Base-by-base conservation (phyloP, 1,139 yeast genomes). In the Candida mesenterica region DNA sequence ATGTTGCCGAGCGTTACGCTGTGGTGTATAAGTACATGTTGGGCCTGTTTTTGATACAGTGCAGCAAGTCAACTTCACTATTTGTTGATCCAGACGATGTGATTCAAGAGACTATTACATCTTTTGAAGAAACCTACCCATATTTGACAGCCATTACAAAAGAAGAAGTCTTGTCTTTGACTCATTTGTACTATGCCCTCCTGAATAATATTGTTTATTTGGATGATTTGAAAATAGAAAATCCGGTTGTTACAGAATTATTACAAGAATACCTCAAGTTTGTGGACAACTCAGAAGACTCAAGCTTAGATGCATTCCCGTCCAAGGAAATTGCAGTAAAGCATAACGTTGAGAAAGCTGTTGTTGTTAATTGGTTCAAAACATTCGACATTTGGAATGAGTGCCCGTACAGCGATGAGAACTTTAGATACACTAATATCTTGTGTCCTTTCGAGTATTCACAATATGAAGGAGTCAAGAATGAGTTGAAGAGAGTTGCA, bases 401-500 rank as follows among this genome's bases (percentile, higher is more conserved):
- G 8, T 55, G 58, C 5, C 71, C 69, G 1, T 59, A 53, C 38
- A 50, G 60, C 7, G 51, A 50, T 12, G 55, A 52, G 4, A 53
- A 45, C 16, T 42, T 49, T 14, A 48, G 54, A 22, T 48, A 50
- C 31, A 55, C 61, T 15, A 51, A 57, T 39, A 49, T 65, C 3
- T 50, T 65, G 28, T 61, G 67, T 42, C 68, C 68, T 1, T 49
- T 49, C 29, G 65, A 61, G 38, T 59, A 58, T 33, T 45, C 52
- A 13, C 50, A 43, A 13, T 42, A 42, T 28, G 41, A 46, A 27
- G 28, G 31, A 5, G 32, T 42, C 27, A 40, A 32, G 17, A 36
- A 31, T 13, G 45, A 45, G 17, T 37, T 43, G 13, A 34, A 32
- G 15, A 33, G 29, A 16, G 32, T 24, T 30, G 28, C 39, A 12